Evolutionary conservation across 345 rosid species (phyloP), one percentile per base, ranked within the genome.

Genomic region (Salix udensis): DNA sequence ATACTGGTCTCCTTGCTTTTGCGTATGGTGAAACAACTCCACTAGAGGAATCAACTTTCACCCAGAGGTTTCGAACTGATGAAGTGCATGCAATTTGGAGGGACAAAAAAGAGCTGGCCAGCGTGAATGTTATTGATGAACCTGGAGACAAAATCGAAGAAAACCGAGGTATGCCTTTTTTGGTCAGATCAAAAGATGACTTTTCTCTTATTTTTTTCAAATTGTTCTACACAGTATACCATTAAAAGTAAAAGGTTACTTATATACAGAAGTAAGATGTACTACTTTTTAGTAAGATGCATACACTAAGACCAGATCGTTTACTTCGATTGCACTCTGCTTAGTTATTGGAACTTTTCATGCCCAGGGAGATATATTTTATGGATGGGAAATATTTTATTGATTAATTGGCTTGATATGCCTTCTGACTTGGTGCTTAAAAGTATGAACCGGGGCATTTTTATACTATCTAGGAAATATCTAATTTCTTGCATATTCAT

Each of bases 1-100:
- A 90, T 72, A 92, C 97, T 0, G 99, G 98, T 72, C 91, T 96
- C 18, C 89, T 93, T 2, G 96, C 90, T 7, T 96, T 82, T 80
- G 99, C 91, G 46, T 84, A 91, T 2, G 96, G 94, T 24, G 60
- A 26, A 19, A 71, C 90, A 40, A 96, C 98, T 21, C 94, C 92
- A 8, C 78, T 96, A 0, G 92, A 91, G 87, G 98, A 96, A 26
- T 83, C 97, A 0, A 96, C 94, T 12, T 96, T 96, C 85, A 93
- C 98, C 16, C 98, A 93, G 79, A 79, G 98, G 76, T 96, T 93
- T 74, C 86, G 99, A 5, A 96, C 99, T 0, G 97, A 93, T 62
- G 99, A 96, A 82, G 99, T 96, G 76, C 94, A 89, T 0, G 98
- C 99, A 0, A 83, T 93, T 40, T 96, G 97, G 95, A 87, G 99